Evolutionary conservation across 768 basidiomycete species (phyloP).

Genomic region (Lactifluus rugatus): DNA sequence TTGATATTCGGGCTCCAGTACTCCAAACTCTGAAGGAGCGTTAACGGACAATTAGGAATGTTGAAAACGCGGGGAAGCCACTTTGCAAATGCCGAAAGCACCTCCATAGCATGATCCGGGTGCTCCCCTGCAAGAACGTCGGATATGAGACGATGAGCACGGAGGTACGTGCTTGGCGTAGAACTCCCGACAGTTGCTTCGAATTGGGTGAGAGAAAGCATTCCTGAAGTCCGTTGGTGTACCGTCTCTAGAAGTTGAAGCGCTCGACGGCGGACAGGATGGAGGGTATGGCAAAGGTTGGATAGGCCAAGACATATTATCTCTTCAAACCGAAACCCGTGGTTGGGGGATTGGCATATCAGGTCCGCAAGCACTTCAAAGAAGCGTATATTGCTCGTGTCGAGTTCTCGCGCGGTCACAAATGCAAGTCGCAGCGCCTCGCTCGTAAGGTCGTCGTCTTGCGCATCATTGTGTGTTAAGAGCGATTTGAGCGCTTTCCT

Average conservation of each 20-base stretch:
- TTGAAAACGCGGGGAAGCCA: constrained; percentile 60
- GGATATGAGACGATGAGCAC: constrained; percentile 69
- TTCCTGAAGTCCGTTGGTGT: constrained; percentile 58
- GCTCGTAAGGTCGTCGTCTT: constrained; percentile 46
- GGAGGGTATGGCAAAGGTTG: constrained; percentile 69
- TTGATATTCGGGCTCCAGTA: constrained; percentile 76
- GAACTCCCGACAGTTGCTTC: constrained; percentile 64
- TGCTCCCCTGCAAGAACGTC: constrained; percentile 73
- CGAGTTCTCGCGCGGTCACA: constrained; percentile 42
- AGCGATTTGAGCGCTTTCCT: constrained; percentile 75
- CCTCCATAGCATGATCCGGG: constrained; percentile 49
- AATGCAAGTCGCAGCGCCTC: constrained; percentile 65
- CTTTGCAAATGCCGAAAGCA: constrained; percentile 61
- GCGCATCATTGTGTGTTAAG: constrained; percentile 40
- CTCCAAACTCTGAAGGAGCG: constrained; percentile 71
- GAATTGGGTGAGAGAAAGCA: constrained; percentile 59
- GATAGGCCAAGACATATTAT: constrained; percentile 67
- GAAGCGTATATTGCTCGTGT: constrained; percentile 52
- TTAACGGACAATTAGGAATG: constrained; percentile 40
- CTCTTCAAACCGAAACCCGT: constrained; percentile 65
- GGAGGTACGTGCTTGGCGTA: constrained; percentile 66
- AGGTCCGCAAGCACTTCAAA: constrained; percentile 74
- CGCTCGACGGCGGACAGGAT: constrained; percentile 58
- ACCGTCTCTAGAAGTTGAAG: constrained; percentile 68
- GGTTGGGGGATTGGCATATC: constrained; percentile 42